phyloP scores from a whole-genome alignment of 2,329 filamentous ascomycete genomes.

The Dactylella cylindrospora region DNA sequence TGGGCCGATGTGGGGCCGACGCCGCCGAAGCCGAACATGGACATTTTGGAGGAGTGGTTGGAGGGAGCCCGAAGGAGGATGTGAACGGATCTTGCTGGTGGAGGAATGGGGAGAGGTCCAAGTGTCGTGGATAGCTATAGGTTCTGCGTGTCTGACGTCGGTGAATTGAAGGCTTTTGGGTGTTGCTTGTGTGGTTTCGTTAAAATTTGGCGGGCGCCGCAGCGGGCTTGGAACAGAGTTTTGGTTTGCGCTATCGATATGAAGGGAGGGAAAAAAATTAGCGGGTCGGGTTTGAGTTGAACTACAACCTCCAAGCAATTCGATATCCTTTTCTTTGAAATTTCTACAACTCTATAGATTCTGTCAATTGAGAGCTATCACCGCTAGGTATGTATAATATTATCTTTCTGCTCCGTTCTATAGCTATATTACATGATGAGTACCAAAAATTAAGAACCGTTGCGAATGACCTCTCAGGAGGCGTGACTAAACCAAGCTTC shows the following conservation, averaged over 20 bases:
- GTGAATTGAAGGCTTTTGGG: too few species aligned
- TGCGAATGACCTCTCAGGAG: constrained; percentile 62
- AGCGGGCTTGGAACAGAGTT: too few species aligned
- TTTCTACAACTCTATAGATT: too few species aligned
- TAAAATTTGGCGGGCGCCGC: too few species aligned
- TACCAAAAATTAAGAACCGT: constrained; percentile 62
- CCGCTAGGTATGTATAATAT: constrained; percentile 4
- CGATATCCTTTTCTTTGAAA: too few species aligned
- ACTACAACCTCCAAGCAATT: too few species aligned
- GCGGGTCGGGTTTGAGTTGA: too few species aligned
- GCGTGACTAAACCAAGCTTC: constrained; percentile 50
- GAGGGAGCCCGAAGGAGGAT: constrained; percentile 28
- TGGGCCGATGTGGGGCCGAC: constrained; percentile 88
- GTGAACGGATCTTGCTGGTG: constrained; percentile 12
- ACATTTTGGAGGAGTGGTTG: constrained; percentile 59
- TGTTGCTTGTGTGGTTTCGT: too few species aligned
- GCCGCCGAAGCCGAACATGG: constrained; percentile 70
- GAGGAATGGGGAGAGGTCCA: constrained; percentile 1
- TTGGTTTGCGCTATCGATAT: too few species aligned
- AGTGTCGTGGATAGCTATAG: constrained; percentile 3
- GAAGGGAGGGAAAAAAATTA: too few species aligned
- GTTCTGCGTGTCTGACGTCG: too few species aligned
- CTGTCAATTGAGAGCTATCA: constrained; percentile 10
- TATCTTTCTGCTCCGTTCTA: not conserved
- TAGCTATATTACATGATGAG: constrained; percentile 53